Base-by-base conservation (phyloP, 768 basidiomycete species). In the Exidia glandulosa region DNA sequence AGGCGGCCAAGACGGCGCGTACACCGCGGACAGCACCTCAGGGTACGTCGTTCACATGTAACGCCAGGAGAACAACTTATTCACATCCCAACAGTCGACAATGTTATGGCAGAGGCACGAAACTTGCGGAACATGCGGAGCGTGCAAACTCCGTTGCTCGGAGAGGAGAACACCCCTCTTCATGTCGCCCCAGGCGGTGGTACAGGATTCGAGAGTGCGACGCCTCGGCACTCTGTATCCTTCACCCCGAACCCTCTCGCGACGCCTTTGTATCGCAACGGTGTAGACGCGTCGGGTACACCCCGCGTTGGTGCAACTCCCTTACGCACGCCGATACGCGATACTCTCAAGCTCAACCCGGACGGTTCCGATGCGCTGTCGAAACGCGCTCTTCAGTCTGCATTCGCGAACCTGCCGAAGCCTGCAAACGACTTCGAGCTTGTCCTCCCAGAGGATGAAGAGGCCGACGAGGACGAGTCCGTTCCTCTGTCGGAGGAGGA, bases 391-490 rank as follows among this genome's bases (percentile, higher is more conserved):
- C 79, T 98, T 57, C 79, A 87, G 65, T 81, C 84, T 10, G 89
- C 87, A 4, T 97, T 98, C 73, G 80, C 80, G 73, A 85, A 72
- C 62, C 77, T 99, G 16, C 96, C 96, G 0, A 86, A 85, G 64
- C 94, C 96, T 0, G 92, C 97, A 75, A 97, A 98, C 71, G 95
- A 98, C 72, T 98, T 97, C 66, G 94, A 98, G 73, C 75, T 99
- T 52, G 80, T 94, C 47, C 85, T 95, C 9, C 91, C 90, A 2
- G 94, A 95, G 64, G 89, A 92, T 57, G 88, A 82, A 12, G 80
- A 77, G 10, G 78, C 72, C 1, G 74, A 70, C 27, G 72, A 69
- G 1, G 77, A 73, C 3, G 67, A 66, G 13, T 73, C 63, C 57
- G 64, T 62, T 60, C 68, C 64, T 23, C 59, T 82, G 56, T 73